Percentiles rank a stretch among this genome's conserved stretches.
phyloP scores from a whole-genome alignment of 257 asterid species.

The Ajuga chamaepitys region DNA sequence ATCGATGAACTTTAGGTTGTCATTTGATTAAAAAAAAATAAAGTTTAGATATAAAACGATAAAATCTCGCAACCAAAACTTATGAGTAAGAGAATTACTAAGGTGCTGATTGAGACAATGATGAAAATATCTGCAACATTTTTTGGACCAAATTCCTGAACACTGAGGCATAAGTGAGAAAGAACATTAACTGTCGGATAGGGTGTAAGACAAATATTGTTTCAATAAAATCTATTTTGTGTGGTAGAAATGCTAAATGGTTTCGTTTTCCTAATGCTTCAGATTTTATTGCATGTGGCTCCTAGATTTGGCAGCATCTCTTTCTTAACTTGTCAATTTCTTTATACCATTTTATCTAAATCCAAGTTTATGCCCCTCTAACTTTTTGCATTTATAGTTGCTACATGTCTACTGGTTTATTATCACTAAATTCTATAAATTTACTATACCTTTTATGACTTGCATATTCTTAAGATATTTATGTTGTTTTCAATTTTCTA shows the following conservation, averaged over 20 bases:
- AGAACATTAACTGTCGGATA: slow-evolving; percentile 18
- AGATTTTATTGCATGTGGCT: slow-evolving; percentile 13
- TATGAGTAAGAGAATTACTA: no score
- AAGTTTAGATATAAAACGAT: no score
- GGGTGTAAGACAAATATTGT: slow-evolving; percentile 24
- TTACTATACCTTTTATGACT: no score
- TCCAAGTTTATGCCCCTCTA: not conserved
- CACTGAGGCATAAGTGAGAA: not conserved
- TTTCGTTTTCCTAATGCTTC: not conserved
- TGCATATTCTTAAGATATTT: no score
- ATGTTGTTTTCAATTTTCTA: no score
- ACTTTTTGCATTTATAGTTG: slow-evolving; percentile 14
- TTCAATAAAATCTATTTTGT: slow-evolving; percentile 27
- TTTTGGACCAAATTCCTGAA: not conserved
- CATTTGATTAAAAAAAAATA: no score
- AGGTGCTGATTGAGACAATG: no score
- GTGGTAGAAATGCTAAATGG: slow-evolving; percentile 19
- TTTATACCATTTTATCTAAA: not conserved
- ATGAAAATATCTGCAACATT: not conserved
- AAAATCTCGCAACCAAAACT: no score
- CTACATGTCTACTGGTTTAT: no score
- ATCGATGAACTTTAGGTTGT: no score
- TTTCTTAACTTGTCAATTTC: slow-evolving; percentile 20
- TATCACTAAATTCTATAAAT: no score
- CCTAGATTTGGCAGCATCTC: slow-evolving; percentile 8